Evolutionary conservation across 257 asterid species (phyloP), one percentile per base, ranked within the genome.

Genomic region (Rauvolfia tetraphylla): DNA sequence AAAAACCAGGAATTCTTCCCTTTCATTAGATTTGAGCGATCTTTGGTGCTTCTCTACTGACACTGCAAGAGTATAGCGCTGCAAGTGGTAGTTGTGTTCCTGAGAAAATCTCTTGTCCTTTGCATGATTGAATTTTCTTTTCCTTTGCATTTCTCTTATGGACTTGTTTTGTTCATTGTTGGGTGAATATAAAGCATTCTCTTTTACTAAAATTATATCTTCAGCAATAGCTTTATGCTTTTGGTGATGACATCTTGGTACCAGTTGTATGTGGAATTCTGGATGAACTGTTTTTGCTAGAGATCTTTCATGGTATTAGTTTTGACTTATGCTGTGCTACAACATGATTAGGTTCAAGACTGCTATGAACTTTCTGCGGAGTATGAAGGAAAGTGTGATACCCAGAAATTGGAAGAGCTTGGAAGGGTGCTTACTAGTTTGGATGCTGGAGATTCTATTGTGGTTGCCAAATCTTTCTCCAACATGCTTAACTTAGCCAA

Each of bases 401-500:
- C 91, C 2, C 75, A 86, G 36, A 95, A 95, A 63, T 85, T 95
- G 75, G 98, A 95, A 77, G 98, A 95, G 86, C 96, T 95, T 46
- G 99, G 99, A 74, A 83, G 76, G 66, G 89, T 92, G 75, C 95
- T 95, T 36, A 95, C 96, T 12, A 86, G 94, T 81, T 85, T 95
- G 88, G 99, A 92, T 82, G 96, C 99, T 68, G 99, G 99, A 69
- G 99, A 95, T 81, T 92, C 98, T 29, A 95, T 95, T 68, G 98
- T 95, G 13, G 82, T 92, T 66, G 89, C 99, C 29, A 95, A 95
- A 75, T 84, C 99, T 58, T 95, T 95, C 85, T 88, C 99, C 25
- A 82, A 92, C 92, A 95, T 95, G 99, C 97, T 95, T 79, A 95
- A 79, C 82, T 87, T 95, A 57, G 99, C 89, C 77, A 95, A 92